Base-by-base conservation (phyloP, 768 basidiomycete species). In the Mycena maculata region DNA sequence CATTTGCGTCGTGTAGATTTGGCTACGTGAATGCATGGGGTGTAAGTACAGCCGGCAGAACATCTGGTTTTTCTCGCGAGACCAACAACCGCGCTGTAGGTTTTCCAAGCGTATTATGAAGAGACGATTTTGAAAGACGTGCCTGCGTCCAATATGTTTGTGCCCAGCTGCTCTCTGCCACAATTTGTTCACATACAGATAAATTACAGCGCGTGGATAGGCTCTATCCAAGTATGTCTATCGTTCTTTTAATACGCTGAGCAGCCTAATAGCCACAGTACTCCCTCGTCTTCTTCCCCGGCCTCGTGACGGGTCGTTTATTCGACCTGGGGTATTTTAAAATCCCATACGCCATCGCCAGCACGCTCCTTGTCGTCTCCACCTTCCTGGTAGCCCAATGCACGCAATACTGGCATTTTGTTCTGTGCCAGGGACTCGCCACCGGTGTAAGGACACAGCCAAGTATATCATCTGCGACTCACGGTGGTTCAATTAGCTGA, bases 271-370 rank as follows among this genome's bases (percentile, higher is more conserved):
- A 12, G 9, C 22, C 25, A 30, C 63, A 86, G 85, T 84, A 83
- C 67, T 79, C 84, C 22, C 77, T 85, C 0, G 69, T 79, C 6
- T 85, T 84, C 71, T 59, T 83, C 3, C 83, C 83, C 0, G 85
- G 83, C 13, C 75, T 88, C 5, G 33, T 86, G 36, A 77, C 76
- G 0, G 87, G 87, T 7, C 81, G 86, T 18, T 62, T 88, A n/a
- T 88, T 88, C 70, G 87, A 88, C 73, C 70, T 86, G 45, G 87
- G 87, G 36, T 79, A 82, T 63, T 81, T 86, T 73, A 84, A 76
- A 55, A 63, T 81, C 2, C 84, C 86, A 0, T 76, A 81, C 22
- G 68, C 81, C n/a, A 38, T 16, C 2, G 53, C 60, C 10, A 61
- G 65, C 31, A 2, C 11, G 15, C 23, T 62, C 2, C 59, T 67